A percentile compares a stretch with the other conserved stretches of the same genome.
These are phyloP conservation scores for Torrubiella hemipterigena DNA, from an alignment of 2,329 filamentous ascomycete genomes.

Conservation along the genomic window DNA sequence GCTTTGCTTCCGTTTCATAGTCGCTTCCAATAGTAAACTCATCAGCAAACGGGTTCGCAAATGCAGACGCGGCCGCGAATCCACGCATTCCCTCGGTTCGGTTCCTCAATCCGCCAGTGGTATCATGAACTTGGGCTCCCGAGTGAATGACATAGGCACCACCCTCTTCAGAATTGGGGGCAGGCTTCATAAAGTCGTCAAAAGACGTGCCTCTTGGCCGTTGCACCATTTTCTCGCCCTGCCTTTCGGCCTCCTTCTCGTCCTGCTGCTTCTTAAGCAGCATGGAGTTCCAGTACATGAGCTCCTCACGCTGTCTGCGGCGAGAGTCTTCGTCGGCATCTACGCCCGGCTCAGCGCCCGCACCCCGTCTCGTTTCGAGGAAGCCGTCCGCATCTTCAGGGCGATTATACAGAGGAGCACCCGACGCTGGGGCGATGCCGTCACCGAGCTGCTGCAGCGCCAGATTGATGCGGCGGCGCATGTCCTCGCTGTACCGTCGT, in stretches of 20 bases:
- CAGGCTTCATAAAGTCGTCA: conserved; percentile 45
- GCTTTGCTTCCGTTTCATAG: conserved; percentile 26
- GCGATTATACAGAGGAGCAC: conserved; percentile 48
- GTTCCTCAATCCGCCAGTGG: conserved; percentile 35
- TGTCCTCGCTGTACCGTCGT: conserved; percentile 47
- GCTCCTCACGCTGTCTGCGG: conserved; percentile 49
- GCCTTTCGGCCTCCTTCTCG: conserved; percentile 10
- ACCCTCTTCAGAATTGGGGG: conserved; percentile 38
- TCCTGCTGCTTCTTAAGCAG: conserved; percentile 34
- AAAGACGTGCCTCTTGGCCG: conserved; percentile 31
- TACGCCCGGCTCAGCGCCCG: conserved; percentile 31
- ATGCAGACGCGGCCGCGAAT: conserved; percentile 27
- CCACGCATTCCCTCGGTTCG: conserved; percentile 33
- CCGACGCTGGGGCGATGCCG: conserved; percentile 34
- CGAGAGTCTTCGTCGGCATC: conserved; percentile 52
- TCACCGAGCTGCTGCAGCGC: conserved; percentile 49
- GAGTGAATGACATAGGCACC: conserved; percentile 48
- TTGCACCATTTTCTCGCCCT: conserved; percentile 9
- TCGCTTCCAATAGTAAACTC: conserved; percentile 40
- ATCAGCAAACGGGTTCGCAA: conserved; percentile 48
- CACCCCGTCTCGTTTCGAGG: conserved; percentile 34
- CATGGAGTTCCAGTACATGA: conserved; percentile 53
- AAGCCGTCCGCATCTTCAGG: conserved; percentile 57
- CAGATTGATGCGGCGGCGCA: conserved; percentile 48
- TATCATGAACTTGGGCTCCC: conserved; percentile 30